Conservation (phyloP, 2,329 filamentous ascomycete species). For the Apiospora malaysiana region DNA sequence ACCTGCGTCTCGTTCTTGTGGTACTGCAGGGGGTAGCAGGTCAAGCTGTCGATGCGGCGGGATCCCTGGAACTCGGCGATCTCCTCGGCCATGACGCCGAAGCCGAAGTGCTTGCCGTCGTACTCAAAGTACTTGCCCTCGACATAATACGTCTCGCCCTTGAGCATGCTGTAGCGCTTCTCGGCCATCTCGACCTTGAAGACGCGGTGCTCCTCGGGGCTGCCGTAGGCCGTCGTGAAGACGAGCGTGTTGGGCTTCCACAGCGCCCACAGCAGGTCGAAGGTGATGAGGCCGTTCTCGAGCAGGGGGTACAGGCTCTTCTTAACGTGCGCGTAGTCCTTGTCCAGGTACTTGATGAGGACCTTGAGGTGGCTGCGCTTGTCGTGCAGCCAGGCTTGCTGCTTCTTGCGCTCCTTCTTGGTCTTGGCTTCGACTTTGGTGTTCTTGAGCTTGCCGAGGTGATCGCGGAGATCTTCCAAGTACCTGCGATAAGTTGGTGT, state of each 20-base stretch:
- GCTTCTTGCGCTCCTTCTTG: conserved; percentile 66
- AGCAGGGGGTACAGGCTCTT: conserved; percentile 81
- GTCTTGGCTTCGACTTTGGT: conserved; percentile 52
- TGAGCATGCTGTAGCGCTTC: conserved; percentile 71
- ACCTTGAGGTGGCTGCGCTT: conserved; percentile 73
- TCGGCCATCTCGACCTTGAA: conserved; percentile 82
- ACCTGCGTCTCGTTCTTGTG: conserved; percentile 74
- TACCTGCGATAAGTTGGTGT: conserved; percentile 57
- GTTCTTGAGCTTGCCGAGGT: conserved; percentile 69
- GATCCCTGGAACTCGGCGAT: conserved; percentile 80
- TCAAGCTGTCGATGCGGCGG: conserved; percentile 79
- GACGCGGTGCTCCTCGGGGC: conserved; percentile 75
- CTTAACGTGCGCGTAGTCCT: conserved; percentile 79
- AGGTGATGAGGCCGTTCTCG: conserved; percentile 83
- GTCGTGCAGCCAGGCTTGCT: conserved; percentile 60
- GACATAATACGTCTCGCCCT: conserved; percentile 77
- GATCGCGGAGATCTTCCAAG: conserved; percentile 74
- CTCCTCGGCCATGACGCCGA: conserved; percentile 72
- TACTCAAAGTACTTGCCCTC: conserved; percentile 86
- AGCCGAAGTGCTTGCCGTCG: conserved; percentile 84
- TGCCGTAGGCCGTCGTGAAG: conserved; percentile 79
- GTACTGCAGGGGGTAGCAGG: conserved; percentile 79
- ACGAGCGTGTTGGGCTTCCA: conserved; percentile 87
- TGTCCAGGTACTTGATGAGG: conserved; percentile 77
- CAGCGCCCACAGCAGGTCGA: conserved; percentile 85